Evolutionary conservation across 768 basidiomycete species (phyloP), one percentile per base, ranked within the genome.

Genomic region (Termitomyces sp.): DNA sequence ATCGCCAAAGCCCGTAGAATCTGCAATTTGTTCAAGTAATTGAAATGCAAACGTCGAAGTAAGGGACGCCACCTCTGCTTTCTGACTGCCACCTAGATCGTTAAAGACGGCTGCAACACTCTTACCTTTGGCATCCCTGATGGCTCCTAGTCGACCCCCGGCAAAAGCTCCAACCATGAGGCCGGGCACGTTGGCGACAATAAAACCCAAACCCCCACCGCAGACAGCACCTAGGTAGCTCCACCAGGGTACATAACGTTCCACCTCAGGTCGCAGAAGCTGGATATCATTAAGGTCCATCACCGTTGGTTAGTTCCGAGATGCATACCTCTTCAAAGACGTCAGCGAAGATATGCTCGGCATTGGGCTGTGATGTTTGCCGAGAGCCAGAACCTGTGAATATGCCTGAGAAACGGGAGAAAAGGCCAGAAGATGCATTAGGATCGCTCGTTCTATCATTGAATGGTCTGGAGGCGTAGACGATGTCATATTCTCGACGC

Each of bases 61-160:
- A n/a, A 49, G 31, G 9, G 54, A 53, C 69, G 78, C 65, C 68
- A 92, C 94, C 85, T 96, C 91, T 52, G 94, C 93, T 72, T 92
- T 96, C 79, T 95, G 89, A 55, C 77, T 77, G 2, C 86, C 83
- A 17, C 86, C 88, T 31, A 97, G 80, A 25, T 90, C 83, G 50
- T 79, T 75, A 72, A 98, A 98, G 17, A 97, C 95, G 9, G 89
- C 83, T 2, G 91, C 94, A 29, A 98, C 94, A 63, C 89, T 90
- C 81, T 92, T 94, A 10, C 95, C 91, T 77, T 98, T 98, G 4
- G 95, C 95, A 69, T 98, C 95, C 60, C 95, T 81, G 51, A 98
- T 80, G 3, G 94, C 93, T 47, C 95, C 95, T 34, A 97, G 75
- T n/a, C 92, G 80, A 70, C 95, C 96, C 0, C 95, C 95, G 0